These are phyloP conservation scores for Candida sonorensis DNA, from an alignment of 805 yeast species.

Conservation along the genomic window DNA sequence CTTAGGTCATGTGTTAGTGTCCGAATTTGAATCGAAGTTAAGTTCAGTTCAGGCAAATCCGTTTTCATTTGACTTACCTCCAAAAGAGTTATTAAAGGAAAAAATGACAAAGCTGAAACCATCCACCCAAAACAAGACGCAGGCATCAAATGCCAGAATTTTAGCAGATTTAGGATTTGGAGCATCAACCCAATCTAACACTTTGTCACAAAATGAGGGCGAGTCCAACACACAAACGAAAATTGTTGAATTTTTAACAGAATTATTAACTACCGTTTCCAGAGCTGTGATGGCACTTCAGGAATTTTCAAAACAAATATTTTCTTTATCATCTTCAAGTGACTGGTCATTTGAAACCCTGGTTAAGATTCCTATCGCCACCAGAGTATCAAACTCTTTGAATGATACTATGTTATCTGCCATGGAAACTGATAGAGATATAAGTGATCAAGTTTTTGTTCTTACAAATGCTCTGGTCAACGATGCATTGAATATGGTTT, in stretches of 20 bases:
- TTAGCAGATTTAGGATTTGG: conserved; percentile 23
- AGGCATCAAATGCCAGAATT: conserved; percentile 14
- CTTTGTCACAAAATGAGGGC: no score
- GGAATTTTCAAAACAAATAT: conserved; percentile 36
- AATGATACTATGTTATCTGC: conserved; percentile 1
- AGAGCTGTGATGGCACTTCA: conserved; percentile 33
- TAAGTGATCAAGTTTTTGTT: conserved; percentile 21
- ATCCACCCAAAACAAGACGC: conserved; percentile 4
- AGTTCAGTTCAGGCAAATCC: conserved; percentile 9
- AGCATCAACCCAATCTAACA: conserved; percentile 3
- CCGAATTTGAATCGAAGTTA: no score
- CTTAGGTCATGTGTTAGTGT: conserved; percentile 17
- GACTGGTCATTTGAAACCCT: conserved; percentile 33
- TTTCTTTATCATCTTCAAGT: conserved; percentile 37
- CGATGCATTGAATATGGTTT: conserved; percentile 19
- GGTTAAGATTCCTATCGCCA: conserved; percentile 27
- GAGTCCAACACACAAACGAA: no score
- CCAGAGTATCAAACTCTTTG: conserved; percentile 15
- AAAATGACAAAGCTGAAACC: conserved; percentile 5
- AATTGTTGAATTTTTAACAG: conserved; percentile 2
- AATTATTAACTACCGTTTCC: conserved; percentile 8
- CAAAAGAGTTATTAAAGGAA: conserved; percentile 15
- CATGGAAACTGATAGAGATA: conserved; percentile 26
- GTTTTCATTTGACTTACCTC: conserved; percentile 16
- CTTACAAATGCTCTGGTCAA: conserved; percentile 27